Base-by-base conservation (phyloP, 163 green algal species). In the Chlorella variabilis region DNA sequence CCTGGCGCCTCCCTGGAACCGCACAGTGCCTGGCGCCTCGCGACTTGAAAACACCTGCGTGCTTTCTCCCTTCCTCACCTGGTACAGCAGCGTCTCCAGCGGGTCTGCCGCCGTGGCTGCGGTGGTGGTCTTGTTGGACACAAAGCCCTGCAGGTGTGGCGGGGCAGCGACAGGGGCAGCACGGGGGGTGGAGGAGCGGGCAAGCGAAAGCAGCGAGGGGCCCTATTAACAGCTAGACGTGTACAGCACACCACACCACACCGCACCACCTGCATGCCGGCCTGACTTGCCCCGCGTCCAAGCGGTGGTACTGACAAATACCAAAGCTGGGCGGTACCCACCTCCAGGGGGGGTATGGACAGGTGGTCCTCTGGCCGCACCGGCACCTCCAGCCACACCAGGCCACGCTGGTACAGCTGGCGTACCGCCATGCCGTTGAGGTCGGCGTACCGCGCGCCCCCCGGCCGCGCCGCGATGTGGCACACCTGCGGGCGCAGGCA, bases 341-440 rank as follows among this genome's bases (percentile, higher is more conserved):
- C 94, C 87, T 97, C 94, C 9, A 98, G 85, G 15, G 94, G 93
- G 2, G 94, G 93, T 31, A 97, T 94, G 71, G 87, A 93, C 71
- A 98, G 92, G 17, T 94, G 86, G 88, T 98, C 94, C 49, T 89
- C 78, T 0, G 88, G 84, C 25, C 73, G 59, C 4, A 98, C 91
- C 2, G 94, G 96, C 25, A 98, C 90, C 13, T 96, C 90, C 6
- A 98, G 73, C 84, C 96, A 98, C 27, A 98, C 69, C 25, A 98
- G 88, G 0, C 95, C 93, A 45, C 85, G 80, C 31, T 80, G 88
- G 86, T 97, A 92, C 82, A 98, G 90, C 27, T 69, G 67, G 8
- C 87, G 67, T 48, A 95, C 68, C 27, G 89, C 68, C 20, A 49
- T 71, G 11, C 75, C 36, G 49, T 78, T 63, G n/a, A 87, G 36